Evolutionary conservation across 2,329 filamentous ascomycete species (phyloP), one percentile per base, ranked within the genome.

Genomic region (Alternaria sp.): DNA sequence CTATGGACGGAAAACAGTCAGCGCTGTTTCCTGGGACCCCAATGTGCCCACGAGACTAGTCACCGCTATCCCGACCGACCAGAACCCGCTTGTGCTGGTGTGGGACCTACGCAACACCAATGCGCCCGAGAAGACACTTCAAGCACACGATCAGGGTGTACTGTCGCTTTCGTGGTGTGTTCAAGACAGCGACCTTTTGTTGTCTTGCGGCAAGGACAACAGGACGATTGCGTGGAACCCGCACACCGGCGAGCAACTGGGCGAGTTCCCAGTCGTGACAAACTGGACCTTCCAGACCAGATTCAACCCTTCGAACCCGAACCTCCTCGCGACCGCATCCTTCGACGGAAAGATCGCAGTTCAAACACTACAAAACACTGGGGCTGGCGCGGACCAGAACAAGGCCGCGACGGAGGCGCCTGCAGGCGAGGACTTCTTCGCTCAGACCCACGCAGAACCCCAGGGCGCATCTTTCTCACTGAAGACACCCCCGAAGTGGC

Each of bases 271-370:
- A 5, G 93, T 97, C 74, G 94, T 97, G 57, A 97, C 95, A n/a
- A 99, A 98, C 81, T 99, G 96, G 95, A 97, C 94, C 6, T 99
- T 99, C 84, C 90, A 95, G 77, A 97, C 96, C 6, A 88, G 91
- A 66, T 98, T 96, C 87, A 94, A 97, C 79, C 96, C 96, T 28
- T 90, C 92, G 71, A 97, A 99, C 80, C 95, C 96, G 11, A 92
- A 90, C 76, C 85, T 99, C 61, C 93, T 95, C 54, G 96, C 96
- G 17, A 98, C 96, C 17, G 96, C 96, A 10, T 97, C 95, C 3
- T 98, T 98, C 70, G 96, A 99, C 76, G 96, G 96, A 72, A 97
- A 96, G 82, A 97, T 99, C 67, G 90, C 92, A 2, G 85, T 99
- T 47, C 95, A 97, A 78, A 97, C 95, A 1, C 86, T 97, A 44